Base-by-base conservation (phyloP, 345 rosid genomes). In the Heritiera fomes region DNA sequence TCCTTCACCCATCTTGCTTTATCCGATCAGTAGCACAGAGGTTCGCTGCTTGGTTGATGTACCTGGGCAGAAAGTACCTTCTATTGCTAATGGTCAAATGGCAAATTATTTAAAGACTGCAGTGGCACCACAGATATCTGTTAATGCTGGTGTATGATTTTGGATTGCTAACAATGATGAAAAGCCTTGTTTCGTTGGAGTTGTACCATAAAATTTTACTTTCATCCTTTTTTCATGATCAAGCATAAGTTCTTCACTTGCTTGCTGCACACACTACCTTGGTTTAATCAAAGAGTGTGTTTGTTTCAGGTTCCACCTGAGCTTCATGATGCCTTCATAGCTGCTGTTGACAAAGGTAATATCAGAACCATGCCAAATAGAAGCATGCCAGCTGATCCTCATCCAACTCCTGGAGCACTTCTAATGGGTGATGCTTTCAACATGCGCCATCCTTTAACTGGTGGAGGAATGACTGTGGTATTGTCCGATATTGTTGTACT, bases 391-490 rank as follows among this genome's bases (percentile, higher is more conserved):
- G 90, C 91, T 40, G 86, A 87, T 76, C 90, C 91, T 3, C 79
- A 77, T n/a, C 87, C 81, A 13, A 85, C 90, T 14, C 88, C 91
- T 0, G 91, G 91, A 56, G 91, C 91, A 13, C 73, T 88, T 28
- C 84, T 88, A 50, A 41, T 88, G 79, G 91, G 90, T 2, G 91
- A 87, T 58, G 88, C 91, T 7, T 87, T 88, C 81, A 88, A 88
- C 75, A 87, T 88, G 91, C 87, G 90, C 1, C 91, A 88, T 80
- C 91, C 91, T 52, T 74, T 87, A 79, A 88, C 90, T 1, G 91
- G 91, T 13, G 91, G 91, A 0, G 91, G 91, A 78, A 88, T 88
- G 91, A 88, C 91, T 5, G 91, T 87, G 1, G 87, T 88, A 4
- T 79, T 88, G 62, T 82, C 91, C 2, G 91, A 88, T 50, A 88